A percentile compares a stretch with the other conserved stretches of the same genome.
These are phyloP conservation scores for Phlyctochytrium arcticum DNA, from an alignment of 192 early-diverging fungal species.

Conservation along the genomic window DNA sequence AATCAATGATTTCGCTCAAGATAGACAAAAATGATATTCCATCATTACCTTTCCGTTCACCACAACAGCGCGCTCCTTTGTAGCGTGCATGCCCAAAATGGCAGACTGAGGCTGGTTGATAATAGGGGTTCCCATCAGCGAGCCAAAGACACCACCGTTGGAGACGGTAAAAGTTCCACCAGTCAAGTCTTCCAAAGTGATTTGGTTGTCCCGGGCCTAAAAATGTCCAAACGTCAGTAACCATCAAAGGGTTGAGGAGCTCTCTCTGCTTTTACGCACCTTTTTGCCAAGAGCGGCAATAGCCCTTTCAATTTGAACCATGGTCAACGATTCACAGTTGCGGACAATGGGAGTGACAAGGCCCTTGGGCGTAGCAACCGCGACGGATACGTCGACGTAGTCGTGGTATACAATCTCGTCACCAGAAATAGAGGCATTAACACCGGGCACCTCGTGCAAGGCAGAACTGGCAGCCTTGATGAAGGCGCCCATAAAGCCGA, in stretches of 20 bases:
- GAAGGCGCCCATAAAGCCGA: constrained; percentile 98
- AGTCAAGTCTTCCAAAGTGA: constrained; percentile 96
- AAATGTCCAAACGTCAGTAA: background rate
- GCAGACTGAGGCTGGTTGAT: constrained; percentile 97
- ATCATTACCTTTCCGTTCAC: constrained; percentile 79
- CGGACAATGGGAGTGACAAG: constrained; percentile 95
- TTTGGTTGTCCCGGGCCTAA: constrained; percentile 90
- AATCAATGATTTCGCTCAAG: background rate
- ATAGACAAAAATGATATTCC: background rate
- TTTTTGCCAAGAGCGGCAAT: constrained; percentile 83
- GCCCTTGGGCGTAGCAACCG: constrained; percentile 98
- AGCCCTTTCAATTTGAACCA: constrained; percentile 87
- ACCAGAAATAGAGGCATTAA: constrained; percentile 94
- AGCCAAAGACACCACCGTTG: constrained; percentile 98
- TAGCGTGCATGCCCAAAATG: constrained; percentile 98
- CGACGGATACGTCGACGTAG: constrained; percentile 92
- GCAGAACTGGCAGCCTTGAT: constrained; percentile 86
- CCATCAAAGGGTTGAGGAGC: no score
- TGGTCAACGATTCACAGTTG: constrained; percentile 81
- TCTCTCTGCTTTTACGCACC: constrained; percentile 36
- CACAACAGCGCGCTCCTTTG: constrained; percentile 94
- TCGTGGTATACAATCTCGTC: constrained; percentile 88
- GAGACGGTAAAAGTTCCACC: constrained; percentile 99
- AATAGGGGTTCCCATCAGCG: constrained; percentile 95
- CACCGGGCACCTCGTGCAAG: constrained; percentile 84